Evolutionary conservation across 2,329 filamentous ascomycete species (phyloP), one percentile per base, ranked within the genome.

Genomic region (Cytospora piceae): DNA sequence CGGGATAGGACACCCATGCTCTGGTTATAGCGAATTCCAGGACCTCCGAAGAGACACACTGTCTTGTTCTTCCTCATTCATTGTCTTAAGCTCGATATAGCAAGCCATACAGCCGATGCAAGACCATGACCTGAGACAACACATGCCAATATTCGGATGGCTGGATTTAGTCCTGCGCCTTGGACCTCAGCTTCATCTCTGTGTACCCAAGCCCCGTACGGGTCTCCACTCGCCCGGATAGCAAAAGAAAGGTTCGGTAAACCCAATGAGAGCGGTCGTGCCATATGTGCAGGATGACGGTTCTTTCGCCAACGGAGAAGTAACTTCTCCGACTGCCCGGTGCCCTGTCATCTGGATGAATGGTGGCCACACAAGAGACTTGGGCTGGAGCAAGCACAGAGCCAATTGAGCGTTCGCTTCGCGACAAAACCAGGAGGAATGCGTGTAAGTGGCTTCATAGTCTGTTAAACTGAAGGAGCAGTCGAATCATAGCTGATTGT

Each of bases 41-140:
- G n/a, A 12, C n/a, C 46, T 24, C n/a, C n/a, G n/a, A 24, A 24
- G n/a, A 24, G 56, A 46, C 46, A 66, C 37, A 42, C 22, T 58
- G 54, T 58, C 51, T 63, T 58, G 37, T 52, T 49, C 56, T 54
- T 60, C 57, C 37, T 52, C 42, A n/a, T 55, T 55, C 14, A 0
- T 22, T 61, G 32, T 60, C 55, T 60, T n/a, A 39, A 46, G 49
- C 51, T 55, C 20, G 7, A 20, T 17, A 27, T 31, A 32, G 20
- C 42, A 24, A 51, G n/a, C 37, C 58, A 37, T 52, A 49, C 46
- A 49, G 46, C 11, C 46, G 24, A 24, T n/a, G 3, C n/a, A 22
- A 49, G 20, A 24, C 11, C n/a, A 29, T 22, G n/a, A 11, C 31
- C 46, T 20, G 22, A 27, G 29, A 51, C 12, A 24, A 22, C 5